A percentile compares a stretch with the other conserved stretches of the same genome.
phyloP scores from a whole-genome alignment of 2,329 filamentous ascomycete genomes.

The Cadophora sp. region DNA sequence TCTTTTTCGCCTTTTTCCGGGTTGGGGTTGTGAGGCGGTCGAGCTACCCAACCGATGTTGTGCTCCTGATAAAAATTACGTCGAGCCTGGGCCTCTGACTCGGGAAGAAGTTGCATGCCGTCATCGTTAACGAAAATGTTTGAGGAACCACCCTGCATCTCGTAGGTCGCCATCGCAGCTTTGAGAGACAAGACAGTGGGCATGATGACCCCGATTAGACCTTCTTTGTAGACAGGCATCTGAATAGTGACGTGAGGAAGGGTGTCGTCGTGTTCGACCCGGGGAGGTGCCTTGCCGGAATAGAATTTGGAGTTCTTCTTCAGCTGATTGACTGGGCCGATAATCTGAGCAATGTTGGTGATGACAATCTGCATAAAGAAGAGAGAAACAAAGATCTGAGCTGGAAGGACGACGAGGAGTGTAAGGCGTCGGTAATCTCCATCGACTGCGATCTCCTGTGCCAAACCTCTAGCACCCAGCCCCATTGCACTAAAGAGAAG shows the following conservation, averaged over 20 bases:
- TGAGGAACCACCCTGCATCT: constrained; percentile 68
- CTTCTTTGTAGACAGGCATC: constrained; percentile 59
- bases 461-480: constrained; percentile 60
- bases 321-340: constrained; percentile 56
- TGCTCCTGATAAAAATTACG: constrained; percentile 64
- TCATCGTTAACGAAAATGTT: constrained; percentile 75
- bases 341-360: constrained; percentile 55
- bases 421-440: constrained; percentile 58
- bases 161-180: constrained; percentile 64
- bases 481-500: constrained; percentile 61
- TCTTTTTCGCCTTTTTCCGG: constrained; percentile 54
- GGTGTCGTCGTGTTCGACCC: constrained; percentile 47
- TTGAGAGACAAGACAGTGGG: constrained; percentile 63
- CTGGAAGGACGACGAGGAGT: constrained; percentile 57
- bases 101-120: constrained; percentile 66
- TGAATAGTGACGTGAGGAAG: constrained; percentile 57
- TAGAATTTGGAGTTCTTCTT: constrained; percentile 52
- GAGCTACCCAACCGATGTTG: constrained; percentile 62
- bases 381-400: constrained; percentile 61
- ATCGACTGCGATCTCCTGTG: constrained; percentile 61
- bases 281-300: constrained; percentile 45
- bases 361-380: constrained; percentile 60
- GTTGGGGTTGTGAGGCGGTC: constrained; percentile 59
- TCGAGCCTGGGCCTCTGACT: constrained; percentile 54
- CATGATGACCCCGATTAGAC: constrained; percentile 55